Evolutionary conservation across 306 rosid species (phyloP).

Genomic region (Amphicarpaea edgeworthii): DNA sequence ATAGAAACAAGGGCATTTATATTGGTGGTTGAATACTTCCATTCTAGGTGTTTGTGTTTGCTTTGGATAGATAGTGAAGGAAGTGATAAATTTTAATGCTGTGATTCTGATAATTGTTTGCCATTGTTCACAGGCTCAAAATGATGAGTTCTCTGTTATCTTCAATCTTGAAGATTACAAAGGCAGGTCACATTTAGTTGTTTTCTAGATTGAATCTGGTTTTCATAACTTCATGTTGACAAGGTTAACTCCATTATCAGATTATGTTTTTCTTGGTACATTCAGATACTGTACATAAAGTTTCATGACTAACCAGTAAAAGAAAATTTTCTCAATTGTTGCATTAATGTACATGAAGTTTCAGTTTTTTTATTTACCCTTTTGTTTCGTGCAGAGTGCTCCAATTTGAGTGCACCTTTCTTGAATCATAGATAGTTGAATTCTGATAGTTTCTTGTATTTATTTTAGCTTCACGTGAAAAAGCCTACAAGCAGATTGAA

Average conservation of each 20-base stretch:
- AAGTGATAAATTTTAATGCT: constrained; percentile 14
- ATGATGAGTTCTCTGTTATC: constrained; percentile 76
- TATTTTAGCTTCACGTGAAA: constrained; percentile 86
- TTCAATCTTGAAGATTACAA: constrained; percentile 97
- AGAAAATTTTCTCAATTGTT: constrained; percentile 2
- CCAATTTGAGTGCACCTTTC: not conserved
- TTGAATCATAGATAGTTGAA: constrained; percentile 30
- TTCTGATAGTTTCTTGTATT: constrained; percentile 43
- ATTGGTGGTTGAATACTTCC: constrained; percentile 5
- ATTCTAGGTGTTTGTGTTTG: constrained; percentile 16
- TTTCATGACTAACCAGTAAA: not conserved
- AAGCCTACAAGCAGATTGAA: constrained; percentile 95
- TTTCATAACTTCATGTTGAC: constrained; percentile 12
- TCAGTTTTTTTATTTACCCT: constrained; percentile 4
- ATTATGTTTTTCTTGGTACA: no score
- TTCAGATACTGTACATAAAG: constrained; percentile 10
- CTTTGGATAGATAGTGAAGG: not conserved
- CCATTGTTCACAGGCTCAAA: constrained; percentile 77
- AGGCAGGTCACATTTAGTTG: constrained; percentile 58
- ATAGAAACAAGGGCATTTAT: constrained; percentile 33
- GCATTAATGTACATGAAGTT: not conserved
- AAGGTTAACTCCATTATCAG: constrained; percentile 18
- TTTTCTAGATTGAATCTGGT: constrained; percentile 11
- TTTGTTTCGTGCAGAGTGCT: constrained; percentile 24
- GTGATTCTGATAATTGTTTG: constrained; percentile 47